A percentile compares a stretch with the other conserved stretches of the same genome.
Evolutionary conservation across 352 stramenopile species (phyloP).

Genomic region (Blastocystis sp.): DNA sequence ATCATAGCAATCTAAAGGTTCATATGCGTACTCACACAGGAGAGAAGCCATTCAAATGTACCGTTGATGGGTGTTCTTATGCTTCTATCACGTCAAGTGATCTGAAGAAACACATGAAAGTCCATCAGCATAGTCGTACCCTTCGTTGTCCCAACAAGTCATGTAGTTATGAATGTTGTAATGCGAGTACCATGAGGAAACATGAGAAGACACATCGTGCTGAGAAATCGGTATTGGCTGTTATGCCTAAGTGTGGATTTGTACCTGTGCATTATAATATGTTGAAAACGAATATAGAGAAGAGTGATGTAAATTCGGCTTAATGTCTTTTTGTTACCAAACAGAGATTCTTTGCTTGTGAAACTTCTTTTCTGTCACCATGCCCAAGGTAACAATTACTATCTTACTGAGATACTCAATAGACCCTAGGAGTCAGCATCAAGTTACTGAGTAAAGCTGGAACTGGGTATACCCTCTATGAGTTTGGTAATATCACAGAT

Average conservation of each 20-base stretch:
- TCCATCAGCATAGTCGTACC: conserved; percentile 2
- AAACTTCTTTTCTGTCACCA: background rate
- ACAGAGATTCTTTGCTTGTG: background rate
- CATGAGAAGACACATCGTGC: conserved; percentile 49
- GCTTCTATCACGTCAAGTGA: conserved; percentile 54
- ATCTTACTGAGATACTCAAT: background rate
- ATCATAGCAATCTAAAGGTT: conserved; percentile 63
- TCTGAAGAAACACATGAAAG: conserved; percentile 62
- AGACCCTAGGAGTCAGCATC: conserved; percentile 58
- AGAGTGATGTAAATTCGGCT: background rate
- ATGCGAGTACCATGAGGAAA: conserved; percentile 44
- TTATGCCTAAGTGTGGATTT: conserved; percentile 55
- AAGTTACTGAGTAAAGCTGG: conserved; percentile 67
- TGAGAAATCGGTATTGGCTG: background rate
- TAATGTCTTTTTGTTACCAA: conserved; percentile 12
- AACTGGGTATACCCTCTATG: background rate
- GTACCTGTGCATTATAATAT: conserved; percentile 36
- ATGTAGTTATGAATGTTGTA: conserved; percentile 44
- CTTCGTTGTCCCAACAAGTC: conserved; percentile 13
- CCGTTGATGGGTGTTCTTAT: conserved; percentile 27
- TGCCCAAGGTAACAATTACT: conserved; percentile 33
- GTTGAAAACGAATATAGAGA: background rate
- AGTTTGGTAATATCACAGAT: background rate
- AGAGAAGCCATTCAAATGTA: conserved; percentile 64
- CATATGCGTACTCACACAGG: conserved; percentile 54